Evolutionary conservation across 2,329 filamentous ascomycete species (phyloP), one percentile per base, ranked within the genome.

Genomic region (Ophiostoma novo-ulmi): DNA sequence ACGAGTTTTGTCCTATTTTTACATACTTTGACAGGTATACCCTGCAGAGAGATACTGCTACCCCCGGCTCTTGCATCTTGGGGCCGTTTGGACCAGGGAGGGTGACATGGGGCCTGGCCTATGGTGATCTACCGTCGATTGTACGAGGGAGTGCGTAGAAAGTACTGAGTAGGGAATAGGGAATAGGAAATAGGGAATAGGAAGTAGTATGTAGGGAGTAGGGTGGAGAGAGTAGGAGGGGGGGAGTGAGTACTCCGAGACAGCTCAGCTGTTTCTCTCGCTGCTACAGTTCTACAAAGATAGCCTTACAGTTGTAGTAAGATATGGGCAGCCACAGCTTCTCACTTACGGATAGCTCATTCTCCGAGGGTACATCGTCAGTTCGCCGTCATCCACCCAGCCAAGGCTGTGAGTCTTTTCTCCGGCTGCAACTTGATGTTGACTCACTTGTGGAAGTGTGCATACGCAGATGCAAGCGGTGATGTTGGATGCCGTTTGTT

Each of bases 371-470:
- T 63, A 20, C 61, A 65, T 65, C 35, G 61, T 10, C 61, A 65
- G 61, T 13, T 10, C 17, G 36, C 61, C 61, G 36, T 39, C 36
- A 38, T 65, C 36, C 61, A 36, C 61, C 35, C 61, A 35, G 36
- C 61, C 61, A 65, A 65, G 61, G 61, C 61, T 39, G 61, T 65
- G 31, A 22, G 38, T 65, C 35, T 65, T 65, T 65, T 65, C 61
- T 65, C 61, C 61, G 61, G 61, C 6, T 65, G 61, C 61, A 39
- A 65, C 61, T 31, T 58, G n/a, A 58, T 13, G 52, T 58, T 3
- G 58, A 17, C 61, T 65, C 31, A 31, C 26, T 39, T 36, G 17
- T 39, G 31, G 35, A 31, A 38, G 35, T 38, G 61, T 65, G 26
- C 58, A 58, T 58, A n/a, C 52, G 44, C 38, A 17, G 44, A 48